Evolutionary conservation across 805 yeast species (phyloP).

Genomic region (Candida endomychidarum): DNA sequence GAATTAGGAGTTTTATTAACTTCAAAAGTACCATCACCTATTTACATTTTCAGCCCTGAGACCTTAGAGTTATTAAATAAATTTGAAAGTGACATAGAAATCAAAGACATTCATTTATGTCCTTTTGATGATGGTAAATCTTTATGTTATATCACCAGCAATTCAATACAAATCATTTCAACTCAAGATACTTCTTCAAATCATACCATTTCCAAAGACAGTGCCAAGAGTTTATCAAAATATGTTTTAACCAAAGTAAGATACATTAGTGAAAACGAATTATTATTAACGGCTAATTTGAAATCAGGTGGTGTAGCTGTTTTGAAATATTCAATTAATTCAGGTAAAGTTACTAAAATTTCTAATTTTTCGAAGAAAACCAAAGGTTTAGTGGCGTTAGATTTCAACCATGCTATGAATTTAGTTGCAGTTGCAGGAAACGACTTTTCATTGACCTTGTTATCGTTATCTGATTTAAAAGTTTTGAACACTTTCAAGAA

Average conservation of each 20-base stretch:
- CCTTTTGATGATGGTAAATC: slow-evolving; percentile 58
- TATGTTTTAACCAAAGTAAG: slow-evolving; percentile 43
- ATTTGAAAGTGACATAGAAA: slow-evolving; percentile 48
- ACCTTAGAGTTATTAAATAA: slow-evolving; percentile 54
- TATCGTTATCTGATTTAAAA: slow-evolving; percentile 52
- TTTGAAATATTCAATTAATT: slow-evolving; percentile 44
- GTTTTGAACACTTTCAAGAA: slow-evolving; percentile 51
- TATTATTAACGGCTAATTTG: slow-evolving; percentile 33
- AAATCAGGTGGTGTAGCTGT: slow-evolving; percentile 41
- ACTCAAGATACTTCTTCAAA: slow-evolving; percentile 43
- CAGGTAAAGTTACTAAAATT: slow-evolving; percentile 43
- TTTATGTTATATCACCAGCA: slow-evolving; percentile 59
- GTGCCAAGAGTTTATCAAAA: slow-evolving; percentile 13
- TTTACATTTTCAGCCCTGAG: slow-evolving; percentile 59
- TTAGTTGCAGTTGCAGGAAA: slow-evolving; percentile 59
- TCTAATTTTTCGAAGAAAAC: slow-evolving; percentile 46
- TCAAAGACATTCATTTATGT: slow-evolving; percentile 65
- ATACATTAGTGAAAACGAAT: slow-evolving; percentile 34
- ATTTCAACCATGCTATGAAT: slow-evolving; percentile 41
- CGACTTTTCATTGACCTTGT: slow-evolving; percentile 64
- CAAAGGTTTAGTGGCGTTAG: slow-evolving; percentile 55
- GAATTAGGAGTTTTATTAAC: slow-evolving; percentile 67
- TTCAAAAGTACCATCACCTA: slow-evolving; percentile 60
- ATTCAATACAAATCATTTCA: slow-evolving; percentile 52
- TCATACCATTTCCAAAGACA: slow-evolving; percentile 22